phyloP scores from a whole-genome alignment of 2,329 filamentous ascomycete species.

The Aureobasidium sp. region DNA sequence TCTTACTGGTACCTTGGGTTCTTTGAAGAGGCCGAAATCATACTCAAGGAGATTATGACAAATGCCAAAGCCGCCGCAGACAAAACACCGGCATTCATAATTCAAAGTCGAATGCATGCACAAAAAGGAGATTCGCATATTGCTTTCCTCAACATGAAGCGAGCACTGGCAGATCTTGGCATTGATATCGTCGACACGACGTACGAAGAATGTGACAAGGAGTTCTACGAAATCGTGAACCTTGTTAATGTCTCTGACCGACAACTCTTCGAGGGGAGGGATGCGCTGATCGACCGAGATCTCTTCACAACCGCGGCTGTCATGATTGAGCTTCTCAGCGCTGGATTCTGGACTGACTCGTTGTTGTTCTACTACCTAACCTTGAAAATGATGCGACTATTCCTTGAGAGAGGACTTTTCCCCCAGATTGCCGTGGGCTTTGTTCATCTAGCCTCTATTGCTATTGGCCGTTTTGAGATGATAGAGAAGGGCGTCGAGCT shows the following conservation, averaged over 20 bases:
- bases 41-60: conserved; percentile 64
- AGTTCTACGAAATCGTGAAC: conserved; percentile 51
- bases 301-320: conserved; percentile 62
- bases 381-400: conserved; percentile 59
- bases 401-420: conserved; percentile 57
- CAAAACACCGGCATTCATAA: conserved; percentile 75
- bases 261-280: conserved; percentile 30
- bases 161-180: conserved; percentile 63
- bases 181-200: conserved; percentile 59
- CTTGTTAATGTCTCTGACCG: conserved; percentile 32
- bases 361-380: conserved; percentile 67
- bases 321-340: conserved; percentile 60
- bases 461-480: conserved; percentile 64
- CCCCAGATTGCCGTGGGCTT: conserved; percentile 64
- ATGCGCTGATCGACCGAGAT: conserved; percentile 44
- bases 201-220: conserved; percentile 69
- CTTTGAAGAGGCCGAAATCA: conserved; percentile 56
- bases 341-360: conserved; percentile 66
- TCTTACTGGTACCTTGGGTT: conserved; percentile 75
- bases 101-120: conserved; percentile 72
- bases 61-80: conserved; percentile 67
- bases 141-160: conserved; percentile 63
- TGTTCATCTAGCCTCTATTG: conserved; percentile 60
- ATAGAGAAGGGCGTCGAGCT: conserved; percentile 60
- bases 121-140: conserved; percentile 64